Conservation (phyloP, 495 filamentous ascomycete species). For the Penicillium coprophilum region DNA sequence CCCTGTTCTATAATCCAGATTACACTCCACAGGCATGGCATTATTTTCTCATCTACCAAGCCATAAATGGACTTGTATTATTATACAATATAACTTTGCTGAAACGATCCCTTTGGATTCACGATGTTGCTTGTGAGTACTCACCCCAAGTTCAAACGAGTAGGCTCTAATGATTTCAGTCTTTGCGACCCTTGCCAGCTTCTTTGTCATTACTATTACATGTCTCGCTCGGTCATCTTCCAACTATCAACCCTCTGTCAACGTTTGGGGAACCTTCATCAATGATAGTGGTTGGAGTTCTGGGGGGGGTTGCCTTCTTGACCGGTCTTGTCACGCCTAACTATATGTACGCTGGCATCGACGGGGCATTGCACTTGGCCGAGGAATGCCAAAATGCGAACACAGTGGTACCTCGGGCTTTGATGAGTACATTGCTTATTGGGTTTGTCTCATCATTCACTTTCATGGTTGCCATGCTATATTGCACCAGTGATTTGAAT, state of each 20-base stretch:
- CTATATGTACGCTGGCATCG: conserved; percentile 35
- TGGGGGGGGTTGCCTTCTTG: conserved; percentile 27
- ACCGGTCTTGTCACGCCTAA: conserved; percentile 31
- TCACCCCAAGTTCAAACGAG: background rate
- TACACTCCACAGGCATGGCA: conserved; percentile 31
- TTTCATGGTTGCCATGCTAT: conserved; percentile 33
- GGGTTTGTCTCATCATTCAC: conserved; percentile 30
- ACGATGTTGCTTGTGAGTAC: conserved; percentile 29
- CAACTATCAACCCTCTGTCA: conserved; percentile 19
- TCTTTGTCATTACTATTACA: conserved; percentile 26
- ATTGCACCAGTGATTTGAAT: conserved; percentile 24
- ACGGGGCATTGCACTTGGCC: conserved; percentile 37
- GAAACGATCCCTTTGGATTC: conserved; percentile 27
- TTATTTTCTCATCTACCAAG: conserved; percentile 44
- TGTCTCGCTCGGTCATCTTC: conserved; percentile 24
- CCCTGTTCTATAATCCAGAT: conserved; percentile 21
- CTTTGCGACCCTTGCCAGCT: conserved; percentile 17
- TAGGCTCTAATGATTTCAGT: conserved; percentile 7
- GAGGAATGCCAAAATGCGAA: conserved; percentile 33
- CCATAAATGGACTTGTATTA: conserved; percentile 23
- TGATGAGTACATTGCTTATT: conserved; percentile 31
- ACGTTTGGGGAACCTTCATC: conserved; percentile 31
- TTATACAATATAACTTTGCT: conserved; percentile 28
- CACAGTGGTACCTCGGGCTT: conserved; percentile 27
- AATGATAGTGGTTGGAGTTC: conserved; percentile 34